These are phyloP conservation scores for Martiniozyma asiatica DNA, from an alignment of 1,139 yeast genomes.

Conservation along the genomic window DNA sequence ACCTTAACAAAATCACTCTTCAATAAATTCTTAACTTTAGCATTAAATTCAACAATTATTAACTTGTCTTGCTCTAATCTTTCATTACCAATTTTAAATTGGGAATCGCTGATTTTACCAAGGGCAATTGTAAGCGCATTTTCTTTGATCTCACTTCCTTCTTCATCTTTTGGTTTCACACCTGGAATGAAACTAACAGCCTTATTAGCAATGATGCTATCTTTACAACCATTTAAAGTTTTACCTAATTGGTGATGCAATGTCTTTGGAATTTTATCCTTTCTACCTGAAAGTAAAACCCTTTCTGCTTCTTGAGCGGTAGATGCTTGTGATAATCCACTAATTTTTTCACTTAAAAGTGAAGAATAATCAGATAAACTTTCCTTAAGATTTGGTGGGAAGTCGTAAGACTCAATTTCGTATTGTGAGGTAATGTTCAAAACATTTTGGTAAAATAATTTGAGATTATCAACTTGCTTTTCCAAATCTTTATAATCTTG, in stretches of 20 bases:
- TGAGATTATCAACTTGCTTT: slow-evolving; percentile 49
- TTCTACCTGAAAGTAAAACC: slow-evolving; percentile 25
- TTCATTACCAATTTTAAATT: slow-evolving; percentile 47
- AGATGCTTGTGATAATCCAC: slow-evolving; percentile 46
- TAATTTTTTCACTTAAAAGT: slow-evolving; percentile 39
- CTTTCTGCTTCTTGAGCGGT: slow-evolving; percentile 57
- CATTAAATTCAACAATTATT: slow-evolving; percentile 45
- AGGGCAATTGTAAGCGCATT: slow-evolving; percentile 39
- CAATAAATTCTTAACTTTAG: slow-evolving; percentile 37
- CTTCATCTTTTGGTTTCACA: slow-evolving; percentile 1
- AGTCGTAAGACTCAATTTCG: slow-evolving; percentile 57
- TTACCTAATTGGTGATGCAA: slow-evolving; percentile 39
- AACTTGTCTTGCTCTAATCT: slow-evolving; percentile 56
- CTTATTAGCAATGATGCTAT: slow-evolving; percentile 21
- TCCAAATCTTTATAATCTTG: slow-evolving; percentile 60
- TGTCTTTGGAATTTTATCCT: slow-evolving; percentile 31
- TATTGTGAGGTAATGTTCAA: slow-evolving; percentile 51
- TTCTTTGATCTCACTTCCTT: slow-evolving; percentile 12
- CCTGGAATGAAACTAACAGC: slow-evolving; percentile 7
- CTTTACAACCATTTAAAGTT: slow-evolving; percentile 29
- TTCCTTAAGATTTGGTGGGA: slow-evolving; percentile 60
- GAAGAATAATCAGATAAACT: slow-evolving; percentile 48
- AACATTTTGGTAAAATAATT: slow-evolving; percentile 47
- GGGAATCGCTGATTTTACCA: slow-evolving; percentile 42
- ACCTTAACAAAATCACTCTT: slow-evolving; percentile 51